These are phyloP conservation scores for Nyssa sinensis DNA, from an alignment of 148 eudicot genomes.

Conservation along the genomic window DNA sequence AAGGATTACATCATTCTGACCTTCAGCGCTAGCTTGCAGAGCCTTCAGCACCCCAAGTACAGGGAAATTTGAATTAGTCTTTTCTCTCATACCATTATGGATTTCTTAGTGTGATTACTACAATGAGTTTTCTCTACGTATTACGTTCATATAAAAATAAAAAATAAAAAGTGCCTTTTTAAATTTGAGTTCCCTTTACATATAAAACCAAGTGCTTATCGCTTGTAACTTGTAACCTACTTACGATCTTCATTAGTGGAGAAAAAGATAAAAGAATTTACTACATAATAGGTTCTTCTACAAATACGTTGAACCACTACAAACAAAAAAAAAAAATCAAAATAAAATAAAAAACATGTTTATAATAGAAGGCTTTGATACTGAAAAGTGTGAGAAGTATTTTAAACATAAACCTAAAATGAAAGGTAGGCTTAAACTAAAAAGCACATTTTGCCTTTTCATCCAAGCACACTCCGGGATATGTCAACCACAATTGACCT, in stretches of 20 bases:
- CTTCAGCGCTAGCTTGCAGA: slow-evolving; percentile 64
- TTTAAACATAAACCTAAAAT: neutral
- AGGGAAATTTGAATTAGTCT: neutral
- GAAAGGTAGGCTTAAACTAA: neutral
- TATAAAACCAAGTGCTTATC: neutral
- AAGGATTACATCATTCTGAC: slow-evolving; percentile 25
- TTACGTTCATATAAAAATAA: neutral
- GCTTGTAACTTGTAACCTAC: neutral
- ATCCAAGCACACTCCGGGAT: neutral
- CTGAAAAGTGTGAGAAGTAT: too few relatives aligned
- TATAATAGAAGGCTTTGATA: too few relatives aligned
- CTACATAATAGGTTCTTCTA: neutral
- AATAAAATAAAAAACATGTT: too few relatives aligned
- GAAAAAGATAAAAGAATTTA: neutral
- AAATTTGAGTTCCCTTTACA: too few relatives aligned
- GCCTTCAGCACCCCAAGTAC: slow-evolving; percentile 41
- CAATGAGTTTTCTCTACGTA: neutral
- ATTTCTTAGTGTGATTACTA: neutral
- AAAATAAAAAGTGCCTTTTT: too few relatives aligned
- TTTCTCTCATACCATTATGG: neutral
- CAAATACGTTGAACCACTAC: neutral
- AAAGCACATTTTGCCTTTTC: neutral
- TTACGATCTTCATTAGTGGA: slow-evolving; percentile 24
- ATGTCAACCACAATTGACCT: neutral
- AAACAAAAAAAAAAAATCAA: neutral